A percentile compares a stretch with the other conserved stretches of the same genome.
These are phyloP conservation scores for Anacardium occidentale DNA, from an alignment of 345 rosid species.

Conservation along the genomic window DNA sequence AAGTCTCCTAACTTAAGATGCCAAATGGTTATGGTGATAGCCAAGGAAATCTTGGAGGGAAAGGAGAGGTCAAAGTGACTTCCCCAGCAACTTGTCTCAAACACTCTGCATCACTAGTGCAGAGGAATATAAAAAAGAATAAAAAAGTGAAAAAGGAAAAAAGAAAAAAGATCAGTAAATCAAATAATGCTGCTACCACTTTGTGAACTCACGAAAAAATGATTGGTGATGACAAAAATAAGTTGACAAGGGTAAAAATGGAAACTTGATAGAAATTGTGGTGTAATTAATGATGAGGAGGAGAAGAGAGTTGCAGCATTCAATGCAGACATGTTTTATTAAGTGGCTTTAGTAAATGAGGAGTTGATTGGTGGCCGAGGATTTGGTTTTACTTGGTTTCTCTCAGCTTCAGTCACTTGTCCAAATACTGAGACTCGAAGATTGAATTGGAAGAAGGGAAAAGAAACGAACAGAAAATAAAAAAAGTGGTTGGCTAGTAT, in stretches of 20 bases:
- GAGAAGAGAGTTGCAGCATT: slow-evolving; percentile 32
- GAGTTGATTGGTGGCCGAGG: slow-evolving; percentile 16
- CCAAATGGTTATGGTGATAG: too few relatives aligned
- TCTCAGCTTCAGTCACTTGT: background rate
- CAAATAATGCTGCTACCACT: background rate
- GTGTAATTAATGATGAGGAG: slow-evolving; percentile 27
- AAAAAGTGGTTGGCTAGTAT: slow-evolving; percentile 16
- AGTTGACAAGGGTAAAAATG: slow-evolving; percentile 25
- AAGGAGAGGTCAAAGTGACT: background rate
- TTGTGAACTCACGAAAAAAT: background rate
- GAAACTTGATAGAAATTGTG: slow-evolving; percentile 2
- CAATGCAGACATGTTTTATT: slow-evolving; percentile 42
- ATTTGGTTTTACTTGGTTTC: slow-evolving; percentile 13
- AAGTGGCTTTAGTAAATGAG: slow-evolving; percentile 33
- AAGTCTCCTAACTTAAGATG: too few relatives aligned
- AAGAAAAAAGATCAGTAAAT: background rate
- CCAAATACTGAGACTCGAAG: too few relatives aligned
- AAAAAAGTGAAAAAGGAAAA: too few relatives aligned
- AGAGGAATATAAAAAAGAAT: background rate
- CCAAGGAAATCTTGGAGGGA: background rate
- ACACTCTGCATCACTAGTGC: too few relatives aligned
- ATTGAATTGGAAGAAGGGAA: background rate
- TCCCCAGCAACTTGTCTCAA: too few relatives aligned
- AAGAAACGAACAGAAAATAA: too few relatives aligned
- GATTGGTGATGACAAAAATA: background rate